Base-by-base conservation (phyloP, 2,329 filamentous ascomycete genomes). In the Fusarium sp. region DNA sequence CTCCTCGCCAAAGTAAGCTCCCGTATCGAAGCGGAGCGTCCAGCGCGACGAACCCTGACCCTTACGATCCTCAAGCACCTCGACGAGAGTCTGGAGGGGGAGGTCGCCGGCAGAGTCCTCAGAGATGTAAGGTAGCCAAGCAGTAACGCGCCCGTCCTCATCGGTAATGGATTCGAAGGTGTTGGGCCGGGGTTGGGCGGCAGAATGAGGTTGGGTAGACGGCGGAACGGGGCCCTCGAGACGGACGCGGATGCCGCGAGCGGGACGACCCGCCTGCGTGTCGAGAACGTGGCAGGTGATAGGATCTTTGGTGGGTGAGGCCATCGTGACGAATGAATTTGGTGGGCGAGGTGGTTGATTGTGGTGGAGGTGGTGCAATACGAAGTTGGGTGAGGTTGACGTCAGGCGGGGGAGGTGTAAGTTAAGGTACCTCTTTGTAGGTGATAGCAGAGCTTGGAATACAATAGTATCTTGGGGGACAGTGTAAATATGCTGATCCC, bases 281-380 rank as follows among this genome's bases (percentile, higher is more conserved):
- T 96, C 92, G 78, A 96, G 92, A 79, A 94, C 88, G 84, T 96
- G 93, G 84, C 92, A 95, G 79, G 93, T 95, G 76, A 96, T 95
- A 76, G 88, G 88, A 76, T 89, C 88, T 76, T 87, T 89, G 62
- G 60, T 53, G 26, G 50, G 53, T 51, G 67, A 60, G n/a, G 67
- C 42, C 72, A 75, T 76, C 59, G 44, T 40, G 59, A 53, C 33
- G 44, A 28, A 36, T 31, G 21, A 21, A 28, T 44, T 47, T 71
- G 44, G 53, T 22, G 55, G 31, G 39, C 33, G 45, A 55, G 44
- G 55, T 38, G 47, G 8, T 43, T 49, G 50, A 36, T 57, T 55
- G 22, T 57, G 70, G 49, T 71, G 47, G 34, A 14, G 46, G 33
- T 53, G 26, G 24, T 49, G 47, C 52, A 40, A 53, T 54, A 36